phyloP scores from a whole-genome alignment of 768 basidiomycete species.

The Lentinula sp. region DNA sequence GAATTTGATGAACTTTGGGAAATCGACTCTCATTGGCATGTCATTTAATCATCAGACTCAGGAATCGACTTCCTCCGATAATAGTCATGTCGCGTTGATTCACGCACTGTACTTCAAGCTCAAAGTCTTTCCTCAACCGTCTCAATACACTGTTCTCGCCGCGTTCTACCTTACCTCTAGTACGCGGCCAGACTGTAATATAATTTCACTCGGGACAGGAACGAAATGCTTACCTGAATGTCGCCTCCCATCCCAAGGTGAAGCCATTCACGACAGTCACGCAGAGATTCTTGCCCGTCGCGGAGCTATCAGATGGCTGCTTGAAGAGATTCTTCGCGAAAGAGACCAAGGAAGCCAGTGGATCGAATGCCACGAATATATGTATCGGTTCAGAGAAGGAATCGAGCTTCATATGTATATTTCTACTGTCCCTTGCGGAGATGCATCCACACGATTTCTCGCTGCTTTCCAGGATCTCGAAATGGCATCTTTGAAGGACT shows the following conservation, averaged over 20 bases:
- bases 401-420: slow-evolving; percentile 67
- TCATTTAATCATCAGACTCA: too few relatives aligned
- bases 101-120: slow-evolving; percentile 38
- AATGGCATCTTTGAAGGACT: slow-evolving; percentile 66
- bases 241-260: slow-evolving; percentile 61
- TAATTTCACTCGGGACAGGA: slow-evolving; percentile 74
- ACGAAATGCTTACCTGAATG: slow-evolving; percentile 75
- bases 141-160: slow-evolving; percentile 62
- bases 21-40: too few relatives aligned
- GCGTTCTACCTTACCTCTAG: slow-evolving; percentile 36
- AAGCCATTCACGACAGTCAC: slow-evolving; percentile 83
- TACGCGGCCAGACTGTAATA: slow-evolving; percentile 26
- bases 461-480: slow-evolving; percentile 67
- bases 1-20: too few relatives aligned
- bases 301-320: slow-evolving; percentile 70
- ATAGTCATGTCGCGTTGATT: slow-evolving; percentile 29
- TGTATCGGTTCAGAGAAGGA: slow-evolving; percentile 29
- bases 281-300: slow-evolving; percentile 90
- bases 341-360: slow-evolving; percentile 25
- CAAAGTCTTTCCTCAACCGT: slow-evolving; percentile 42
- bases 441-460: slow-evolving; percentile 78
- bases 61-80: slow-evolving; percentile 1
- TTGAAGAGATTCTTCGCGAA: slow-evolving; percentile 56
- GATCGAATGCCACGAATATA: slow-evolving; percentile 42
- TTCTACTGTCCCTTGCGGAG: slow-evolving; percentile 61